A percentile compares a stretch with the other conserved stretches of the same genome.
phyloP scores from a whole-genome alignment of 78 protist species.

The Planoprotostelium fungivorum region DNA sequence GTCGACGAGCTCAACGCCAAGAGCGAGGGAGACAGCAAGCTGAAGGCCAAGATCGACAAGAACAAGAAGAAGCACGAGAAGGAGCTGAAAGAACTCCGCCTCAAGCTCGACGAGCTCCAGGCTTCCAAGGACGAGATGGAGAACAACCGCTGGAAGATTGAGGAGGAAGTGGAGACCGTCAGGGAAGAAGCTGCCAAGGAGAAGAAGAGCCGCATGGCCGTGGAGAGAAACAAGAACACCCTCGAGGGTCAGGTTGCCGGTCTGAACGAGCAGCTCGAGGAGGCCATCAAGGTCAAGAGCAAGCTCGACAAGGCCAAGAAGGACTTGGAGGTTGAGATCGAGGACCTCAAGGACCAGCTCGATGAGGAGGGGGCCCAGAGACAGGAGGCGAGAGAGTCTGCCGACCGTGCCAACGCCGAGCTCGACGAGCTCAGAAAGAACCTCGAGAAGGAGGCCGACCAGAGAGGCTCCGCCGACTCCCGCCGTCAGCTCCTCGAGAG shows the following conservation, averaged over 20 bases:
- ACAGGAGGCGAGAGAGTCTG: conserved; percentile 25
- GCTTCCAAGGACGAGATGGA: conserved; percentile 31
- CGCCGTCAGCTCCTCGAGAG: conserved; percentile 39
- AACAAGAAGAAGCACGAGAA: conserved; percentile 59
- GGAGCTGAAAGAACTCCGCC: conserved; percentile 20
- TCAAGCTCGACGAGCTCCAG: conserved; percentile 37
- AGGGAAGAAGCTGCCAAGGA: conserved; percentile 43
- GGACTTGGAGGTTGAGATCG: conserved; percentile 52
- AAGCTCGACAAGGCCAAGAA: conserved; percentile 50
- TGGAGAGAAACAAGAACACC: conserved; percentile 41
- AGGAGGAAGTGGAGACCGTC: conserved; percentile 50
- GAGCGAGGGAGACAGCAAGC: conserved; percentile 27
- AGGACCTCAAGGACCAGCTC: conserved; percentile 31
- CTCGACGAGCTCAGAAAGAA: conserved; percentile 35
- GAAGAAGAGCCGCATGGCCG: conserved; percentile 27
- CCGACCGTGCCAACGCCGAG: conserved; percentile 8
- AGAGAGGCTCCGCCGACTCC: conserved; percentile 23
- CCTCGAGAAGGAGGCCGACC: conserved; percentile 47
- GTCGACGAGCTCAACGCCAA: conserved; percentile 17
- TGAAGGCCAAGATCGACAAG: conserved; percentile 46
- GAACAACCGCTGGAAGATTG: conserved; percentile 37
- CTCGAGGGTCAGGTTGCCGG: conserved; percentile 50
- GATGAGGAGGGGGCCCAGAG: conserved; percentile 60
- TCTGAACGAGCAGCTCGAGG: conserved; percentile 41
- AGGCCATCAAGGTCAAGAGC: conserved; percentile 36